Evolutionary conservation across 495 filamentous ascomycete species (phyloP).

Genomic region (Penicillium lagena): DNA sequence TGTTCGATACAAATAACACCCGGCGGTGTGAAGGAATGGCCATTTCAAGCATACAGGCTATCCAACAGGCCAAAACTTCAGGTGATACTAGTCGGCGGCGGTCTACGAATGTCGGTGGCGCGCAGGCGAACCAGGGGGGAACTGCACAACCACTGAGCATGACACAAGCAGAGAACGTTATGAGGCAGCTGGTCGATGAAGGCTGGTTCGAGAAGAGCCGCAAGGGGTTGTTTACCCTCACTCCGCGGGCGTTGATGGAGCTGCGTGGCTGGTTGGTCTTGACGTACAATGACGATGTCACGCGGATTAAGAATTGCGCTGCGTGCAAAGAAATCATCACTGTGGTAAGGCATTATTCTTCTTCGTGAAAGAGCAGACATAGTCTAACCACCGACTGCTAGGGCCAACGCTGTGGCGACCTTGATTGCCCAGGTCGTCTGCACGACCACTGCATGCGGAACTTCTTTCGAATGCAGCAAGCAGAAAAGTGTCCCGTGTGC

Average conservation of each 20-base stretch:
- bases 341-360: slow-evolving; percentile 39
- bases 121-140: slow-evolving; percentile 31
- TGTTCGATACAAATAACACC: slow-evolving; percentile 86
- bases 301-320: slow-evolving; percentile 79
- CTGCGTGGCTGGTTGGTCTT: slow-evolving; percentile 72
- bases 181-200: slow-evolving; percentile 65
- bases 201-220: slow-evolving; percentile 76
- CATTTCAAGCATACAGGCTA: slow-evolving; percentile 67
- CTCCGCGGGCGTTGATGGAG: slow-evolving; percentile 76
- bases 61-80: slow-evolving; percentile 33
- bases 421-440: slow-evolving; percentile 60
- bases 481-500: slow-evolving; percentile 68
- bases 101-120: slow-evolving; percentile 25
- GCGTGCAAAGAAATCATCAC: slow-evolving; percentile 91
- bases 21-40: slow-evolving; percentile 71
- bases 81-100: slow-evolving; percentile 26
- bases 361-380: background rate
- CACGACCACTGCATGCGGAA: slow-evolving; percentile 72
- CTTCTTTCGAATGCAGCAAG: slow-evolving; percentile 61
- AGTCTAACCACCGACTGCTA: slow-evolving; percentile 13
- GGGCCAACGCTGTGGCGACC: slow-evolving; percentile 74
- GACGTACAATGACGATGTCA: slow-evolving; percentile 67
- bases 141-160: slow-evolving; percentile 58
- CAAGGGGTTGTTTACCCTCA: slow-evolving; percentile 67
- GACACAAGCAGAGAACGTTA: slow-evolving; percentile 65